Percentiles rank a stretch among this genome's conserved stretches.
phyloP scores from a whole-genome alignment of 1,284 basidiomycete species.

The Austropuccinia psidii region DNA sequence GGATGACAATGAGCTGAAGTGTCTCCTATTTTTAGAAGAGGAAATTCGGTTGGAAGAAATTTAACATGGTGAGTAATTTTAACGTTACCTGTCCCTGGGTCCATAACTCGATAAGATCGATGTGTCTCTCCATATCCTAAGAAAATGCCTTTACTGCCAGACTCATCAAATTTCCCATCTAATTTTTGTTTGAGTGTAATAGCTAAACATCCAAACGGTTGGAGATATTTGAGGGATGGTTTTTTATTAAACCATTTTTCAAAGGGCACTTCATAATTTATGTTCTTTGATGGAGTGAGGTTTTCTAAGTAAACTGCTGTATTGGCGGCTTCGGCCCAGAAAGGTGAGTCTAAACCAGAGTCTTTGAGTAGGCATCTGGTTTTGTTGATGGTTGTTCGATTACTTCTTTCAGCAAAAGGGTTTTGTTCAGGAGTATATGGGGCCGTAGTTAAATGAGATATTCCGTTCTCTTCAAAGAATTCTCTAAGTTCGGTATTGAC shows the following conservation, averaged over 20 bases:
- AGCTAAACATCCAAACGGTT: neutral
- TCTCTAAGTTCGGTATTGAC: neutral
- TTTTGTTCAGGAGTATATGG: too few species aligned
- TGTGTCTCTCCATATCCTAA: too few species aligned
- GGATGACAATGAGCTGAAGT: too few species aligned
- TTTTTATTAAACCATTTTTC: neutral
- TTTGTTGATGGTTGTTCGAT: neutral
- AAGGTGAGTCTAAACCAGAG: neutral
- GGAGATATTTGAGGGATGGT: neutral
- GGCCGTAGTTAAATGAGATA: neutral
- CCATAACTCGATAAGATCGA: too few species aligned
- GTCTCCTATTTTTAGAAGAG: too few species aligned
- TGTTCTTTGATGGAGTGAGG: neutral
- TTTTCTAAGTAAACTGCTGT: neutral
- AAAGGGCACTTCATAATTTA: neutral
- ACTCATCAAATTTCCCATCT: too few species aligned
- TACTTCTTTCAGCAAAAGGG: neutral
- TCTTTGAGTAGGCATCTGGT: neutral
- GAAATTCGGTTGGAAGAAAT: too few species aligned
- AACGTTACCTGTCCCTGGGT: too few species aligned
- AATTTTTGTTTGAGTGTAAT: too few species aligned
- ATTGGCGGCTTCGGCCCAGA: constrained; percentile 4
- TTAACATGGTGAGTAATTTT: too few species aligned
- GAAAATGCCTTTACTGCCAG: too few species aligned
- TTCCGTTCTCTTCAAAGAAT: neutral